A percentile compares a stretch with the other conserved stretches of the same genome.
phyloP scores from a whole-genome alignment of 768 basidiomycete genomes.

The Termitomyces sp. region DNA sequence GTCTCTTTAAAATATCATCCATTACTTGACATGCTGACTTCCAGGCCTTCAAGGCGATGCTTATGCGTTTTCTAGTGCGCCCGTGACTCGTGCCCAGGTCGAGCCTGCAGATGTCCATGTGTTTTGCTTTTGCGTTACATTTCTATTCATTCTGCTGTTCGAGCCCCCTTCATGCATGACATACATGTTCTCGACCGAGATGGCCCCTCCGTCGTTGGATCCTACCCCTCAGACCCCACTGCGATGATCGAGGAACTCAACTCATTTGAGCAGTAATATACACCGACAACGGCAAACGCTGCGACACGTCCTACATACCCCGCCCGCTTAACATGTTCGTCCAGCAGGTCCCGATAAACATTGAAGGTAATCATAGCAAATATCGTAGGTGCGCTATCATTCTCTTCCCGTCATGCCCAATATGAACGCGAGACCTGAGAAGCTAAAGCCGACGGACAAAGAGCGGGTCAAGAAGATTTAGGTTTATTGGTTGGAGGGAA shows the following conservation, averaged over 20 bases:
- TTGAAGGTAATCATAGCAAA: conserved; percentile 75
- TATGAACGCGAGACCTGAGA: no score
- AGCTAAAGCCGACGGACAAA: no score
- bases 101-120: not conserved
- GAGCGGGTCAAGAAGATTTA: no score
- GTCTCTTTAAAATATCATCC: no score
- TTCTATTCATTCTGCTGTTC: not conserved
- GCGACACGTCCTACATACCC: conserved; percentile 71
- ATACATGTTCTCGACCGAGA: not conserved
- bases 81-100: no score
- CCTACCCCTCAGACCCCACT: not conserved
- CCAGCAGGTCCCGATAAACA: conserved; percentile 67
- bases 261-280: conserved; percentile 12
- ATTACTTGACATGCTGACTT: no score
- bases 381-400: conserved; percentile 58
- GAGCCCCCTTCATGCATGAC: not conserved
- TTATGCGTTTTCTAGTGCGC: no score
- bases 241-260: not conserved
- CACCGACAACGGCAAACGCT: conserved; percentile 52
- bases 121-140: not conserved
- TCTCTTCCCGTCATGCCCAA: not conserved
- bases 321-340: conserved; percentile 85
- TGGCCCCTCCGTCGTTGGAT: not conserved
- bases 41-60: no score
- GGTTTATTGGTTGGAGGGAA: no score